These are phyloP conservation scores for Strigomonas culicis DNA, from an alignment of 208 protist genomes.

Conservation along the genomic window DNA sequence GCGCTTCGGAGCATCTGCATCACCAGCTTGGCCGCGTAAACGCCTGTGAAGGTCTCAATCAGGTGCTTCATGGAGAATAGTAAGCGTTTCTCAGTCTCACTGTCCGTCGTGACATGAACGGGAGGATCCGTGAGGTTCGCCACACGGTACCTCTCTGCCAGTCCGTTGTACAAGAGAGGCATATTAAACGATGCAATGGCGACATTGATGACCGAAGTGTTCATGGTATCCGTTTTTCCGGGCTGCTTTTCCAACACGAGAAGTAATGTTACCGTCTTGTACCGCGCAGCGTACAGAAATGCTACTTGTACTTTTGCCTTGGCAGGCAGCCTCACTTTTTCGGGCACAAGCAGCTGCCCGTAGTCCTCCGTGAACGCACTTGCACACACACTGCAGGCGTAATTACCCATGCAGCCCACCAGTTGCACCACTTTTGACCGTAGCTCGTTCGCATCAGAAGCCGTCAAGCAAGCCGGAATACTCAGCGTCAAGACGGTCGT, in stretches of 20 bases:
- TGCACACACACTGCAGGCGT: slow-evolving; percentile 30
- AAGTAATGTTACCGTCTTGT: slow-evolving; percentile 23
- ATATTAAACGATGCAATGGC: slow-evolving; percentile 15
- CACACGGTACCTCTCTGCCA: not conserved
- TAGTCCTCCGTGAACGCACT: slow-evolving; percentile 24
- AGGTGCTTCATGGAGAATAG: not conserved
- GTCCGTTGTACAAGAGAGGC: not conserved
- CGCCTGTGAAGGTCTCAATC: not conserved
- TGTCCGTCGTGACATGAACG: not conserved
- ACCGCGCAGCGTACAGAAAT: slow-evolving; percentile 35
- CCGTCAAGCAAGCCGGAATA: slow-evolving; percentile 41
- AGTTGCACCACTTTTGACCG: slow-evolving; percentile 39
- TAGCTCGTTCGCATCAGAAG: slow-evolving; percentile 32
- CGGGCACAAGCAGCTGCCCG: slow-evolving; percentile 27
- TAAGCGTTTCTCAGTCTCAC: not conserved
- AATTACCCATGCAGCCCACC: slow-evolving; percentile 43
- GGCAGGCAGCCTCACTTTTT: slow-evolving; percentile 8
- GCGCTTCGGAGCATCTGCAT: not conserved
- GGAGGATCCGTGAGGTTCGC: not conserved
- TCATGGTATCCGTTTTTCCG: too few species aligned
- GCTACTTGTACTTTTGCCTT: slow-evolving; percentile 31
- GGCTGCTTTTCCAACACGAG: not conserved
- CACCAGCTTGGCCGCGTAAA: not conserved
- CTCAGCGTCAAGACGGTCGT: slow-evolving; percentile 39
- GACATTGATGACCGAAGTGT: too few species aligned